Evolutionary conservation across 192 early-diverging fungal species (phyloP), one percentile per base, ranked within the genome.

Genomic region (Spizellomyces punctatus): DNA sequence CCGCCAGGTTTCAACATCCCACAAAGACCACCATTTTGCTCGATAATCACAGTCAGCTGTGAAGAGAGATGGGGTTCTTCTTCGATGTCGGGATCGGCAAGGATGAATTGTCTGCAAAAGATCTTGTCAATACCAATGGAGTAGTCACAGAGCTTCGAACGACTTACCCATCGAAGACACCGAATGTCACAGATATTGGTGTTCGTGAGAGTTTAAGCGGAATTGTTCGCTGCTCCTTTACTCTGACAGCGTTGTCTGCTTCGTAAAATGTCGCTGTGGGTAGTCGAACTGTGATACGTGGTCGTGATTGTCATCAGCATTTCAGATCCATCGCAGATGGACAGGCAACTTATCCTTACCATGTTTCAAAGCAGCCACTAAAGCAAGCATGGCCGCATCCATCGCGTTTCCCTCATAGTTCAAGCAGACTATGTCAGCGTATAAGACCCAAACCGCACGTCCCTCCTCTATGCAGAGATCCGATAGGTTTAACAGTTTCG

Each of bases 391-490:
- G 21, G 91, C 89, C 2, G 95, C 94, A 78, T 99, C 96, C 67
- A 94, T 52, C 0, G 93, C 85, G 72, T 94, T 94, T 19, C 96
- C 96, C 71, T 95, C 95, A 74, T 95, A 92, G 65, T 92, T 90
- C 41, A 99, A 67, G 67, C 93, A 96, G 41, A 96, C 89, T 55
- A 96, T 89, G 77, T 99, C 96, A 6, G 89, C 89, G 59, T 93
- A 90, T 42, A 97, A 78, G 36, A 89, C 83, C 96, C 95, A 99
- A 17, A 86, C 92, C 6, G 92, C 94, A 58, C 88, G 82, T 41
- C 90, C 90, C 10, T 79, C 73, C 71, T 91, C 91, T 64, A 98
- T 96, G 70, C 92, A 92, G 43, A 98, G 83, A 44, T 79, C 74
- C 46, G 82, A 76, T n/a, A 91, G 70, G 71, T 90, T 77, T 41